Percentiles rank a stretch among this genome's conserved stretches.
Evolutionary conservation across 148 eudicot genomes (phyloP).

Genomic region (Beta vulgaris): DNA sequence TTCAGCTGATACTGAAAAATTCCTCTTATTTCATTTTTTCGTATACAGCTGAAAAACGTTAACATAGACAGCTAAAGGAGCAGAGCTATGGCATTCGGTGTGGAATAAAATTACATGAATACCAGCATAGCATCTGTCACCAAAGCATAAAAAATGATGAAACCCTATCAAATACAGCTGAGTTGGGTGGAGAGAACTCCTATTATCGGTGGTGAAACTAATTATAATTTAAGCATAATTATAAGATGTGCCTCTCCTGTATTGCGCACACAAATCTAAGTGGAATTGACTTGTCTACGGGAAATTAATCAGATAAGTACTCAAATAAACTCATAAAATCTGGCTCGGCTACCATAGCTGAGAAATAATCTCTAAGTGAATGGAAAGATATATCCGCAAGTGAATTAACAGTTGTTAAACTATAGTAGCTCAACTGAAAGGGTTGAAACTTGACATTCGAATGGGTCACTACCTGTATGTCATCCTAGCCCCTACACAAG

Average conservation of each 20-base stretch:
- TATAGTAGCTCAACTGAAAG: not conserved
- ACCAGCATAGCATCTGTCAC: not conserved
- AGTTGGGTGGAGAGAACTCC: not conserved
- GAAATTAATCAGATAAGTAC: not conserved
- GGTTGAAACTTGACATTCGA: not conserved
- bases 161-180: not conserved
- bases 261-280: not conserved
- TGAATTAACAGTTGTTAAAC: no score
- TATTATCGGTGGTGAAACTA: not conserved
- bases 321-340: no score
- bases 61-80: not conserved
- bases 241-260: not conserved
- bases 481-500: not conserved
- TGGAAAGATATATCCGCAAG: no score
- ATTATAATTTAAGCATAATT: not conserved
- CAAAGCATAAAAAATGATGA: not conserved
- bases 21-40: not conserved
- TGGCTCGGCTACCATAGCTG: not conserved
- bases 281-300: not conserved
- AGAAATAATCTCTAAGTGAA: not conserved
- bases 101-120: not conserved
- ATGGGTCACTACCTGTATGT: not conserved
- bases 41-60: not conserved
- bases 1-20: not conserved
- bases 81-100: not conserved